Percentiles rank a stretch among this genome's conserved stretches.
phyloP scores from a whole-genome alignment of 495 filamentous ascomycete species.

The Aspergillus ellipticus region DNA sequence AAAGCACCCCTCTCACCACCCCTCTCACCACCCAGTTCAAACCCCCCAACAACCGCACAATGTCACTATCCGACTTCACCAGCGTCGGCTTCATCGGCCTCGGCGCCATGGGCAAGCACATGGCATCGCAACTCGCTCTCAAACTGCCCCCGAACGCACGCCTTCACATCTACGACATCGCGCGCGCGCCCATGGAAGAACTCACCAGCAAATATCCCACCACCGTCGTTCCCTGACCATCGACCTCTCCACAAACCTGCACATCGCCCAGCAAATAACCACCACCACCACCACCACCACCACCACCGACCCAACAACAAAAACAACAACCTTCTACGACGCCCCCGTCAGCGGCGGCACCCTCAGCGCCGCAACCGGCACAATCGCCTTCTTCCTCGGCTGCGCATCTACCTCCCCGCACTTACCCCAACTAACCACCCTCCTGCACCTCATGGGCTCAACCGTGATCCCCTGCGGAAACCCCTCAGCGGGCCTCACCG shows the following conservation, averaged over 20 bases:
- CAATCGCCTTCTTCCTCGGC: slow-evolving; percentile 48
- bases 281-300: slow-evolving; percentile 29
- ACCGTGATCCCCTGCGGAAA: slow-evolving; percentile 50
- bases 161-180: slow-evolving; percentile 41
- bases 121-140: slow-evolving; percentile 36
- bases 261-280: too few relatives aligned
- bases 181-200: slow-evolving; percentile 26
- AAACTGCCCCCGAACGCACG: slow-evolving; percentile 29
- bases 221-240: too few relatives aligned
- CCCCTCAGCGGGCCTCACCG: slow-evolving; percentile 46
- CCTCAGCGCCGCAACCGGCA: slow-evolving; percentile 44
- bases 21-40: too few relatives aligned
- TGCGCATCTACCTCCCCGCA: slow-evolving; percentile 29
- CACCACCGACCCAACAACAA: too few relatives aligned
- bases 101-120: slow-evolving; percentile 46
- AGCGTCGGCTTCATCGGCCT: slow-evolving; percentile 47
- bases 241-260: too few relatives aligned
- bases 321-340: slow-evolving; percentile 40
- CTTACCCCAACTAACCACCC: slow-evolving; percentile 25
- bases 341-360: slow-evolving; percentile 44
- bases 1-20: too few relatives aligned
- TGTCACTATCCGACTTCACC: neutral
- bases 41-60: neutral
- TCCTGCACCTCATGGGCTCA: slow-evolving; percentile 44
- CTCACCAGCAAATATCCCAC: too few relatives aligned